Evolutionary conservation across 306 rosid species (phyloP), one percentile per base, ranked within the genome.

Genomic region (Lathyrus tuberosus): DNA sequence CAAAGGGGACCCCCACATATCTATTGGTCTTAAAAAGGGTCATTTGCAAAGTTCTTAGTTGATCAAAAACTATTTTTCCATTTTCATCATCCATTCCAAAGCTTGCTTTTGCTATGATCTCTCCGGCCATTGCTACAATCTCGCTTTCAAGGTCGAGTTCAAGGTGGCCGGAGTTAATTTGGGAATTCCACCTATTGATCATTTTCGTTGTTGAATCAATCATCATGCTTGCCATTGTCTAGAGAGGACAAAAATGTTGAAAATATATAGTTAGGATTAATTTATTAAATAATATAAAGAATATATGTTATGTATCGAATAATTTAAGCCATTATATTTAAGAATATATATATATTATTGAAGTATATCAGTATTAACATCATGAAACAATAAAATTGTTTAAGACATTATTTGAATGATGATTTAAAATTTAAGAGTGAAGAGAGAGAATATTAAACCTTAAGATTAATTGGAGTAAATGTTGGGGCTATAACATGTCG

Each of bases 31-130:
- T 53, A 56, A 91, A 91, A 3, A 91, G 97, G 0, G 88, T 82
- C 72, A 52, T 70, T 57, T 91, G 97, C 6, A 91, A 71, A 11
- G 85, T 71, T 46, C 85, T 64, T 69, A 91, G 56, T 67, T 80
- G 85, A 49, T 84, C 62, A 1, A 86, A 82, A 59, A 89, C 86
- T 12, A 0, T 64, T 65, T 38, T 76, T 54, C 10, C 91, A 20
- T 42, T 78, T 43, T 81, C 48, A 8, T 80, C 67, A 4, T 80
- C 68, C 16, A 93, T 70, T 12, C 98, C 98, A 15, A 88, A 93
- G 73, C 97, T 93, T 43, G 97, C 77, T 70, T 69, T 79, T 6
- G 97, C 97, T 13, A 93, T 93, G 72, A 90, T 89, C 37, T 90
- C 94, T 26, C 96, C 97, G 0, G 96, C 97, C 0, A 82, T 82